Percentiles rank a stretch among this genome's conserved stretches.
phyloP scores from a whole-genome alignment of 2,329 filamentous ascomycete genomes.

The Bertia moriformis region DNA sequence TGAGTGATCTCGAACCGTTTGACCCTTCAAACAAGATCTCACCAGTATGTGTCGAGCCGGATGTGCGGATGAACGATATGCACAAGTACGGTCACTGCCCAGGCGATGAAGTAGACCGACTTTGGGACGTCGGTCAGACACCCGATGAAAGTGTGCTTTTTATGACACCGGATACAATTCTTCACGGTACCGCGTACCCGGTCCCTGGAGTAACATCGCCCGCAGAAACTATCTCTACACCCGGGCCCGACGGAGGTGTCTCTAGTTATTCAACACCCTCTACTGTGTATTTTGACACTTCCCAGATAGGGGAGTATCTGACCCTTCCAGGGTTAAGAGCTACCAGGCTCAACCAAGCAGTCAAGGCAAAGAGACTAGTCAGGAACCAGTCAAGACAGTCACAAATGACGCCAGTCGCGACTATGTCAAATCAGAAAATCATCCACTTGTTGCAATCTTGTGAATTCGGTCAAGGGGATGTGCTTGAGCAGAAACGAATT shows the following conservation, averaged over 20 bases:
- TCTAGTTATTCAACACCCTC: not conserved
- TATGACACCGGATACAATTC: not conserved
- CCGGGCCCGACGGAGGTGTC: not conserved
- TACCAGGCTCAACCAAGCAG: not conserved
- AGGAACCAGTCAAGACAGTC: not conserved
- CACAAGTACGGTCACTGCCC: not conserved
- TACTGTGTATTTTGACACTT: not conserved
- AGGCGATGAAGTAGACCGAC: not conserved
- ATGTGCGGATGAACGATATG: not conserved
- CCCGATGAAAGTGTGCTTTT: too few species aligned
- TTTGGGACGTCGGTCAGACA: not conserved
- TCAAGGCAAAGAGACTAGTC: not conserved
- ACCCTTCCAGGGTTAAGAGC: not conserved
- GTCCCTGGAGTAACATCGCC: too few species aligned
- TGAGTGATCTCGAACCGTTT: not conserved
- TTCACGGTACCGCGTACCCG: too few species aligned
- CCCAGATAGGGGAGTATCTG: not conserved
- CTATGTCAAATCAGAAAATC: too few species aligned
- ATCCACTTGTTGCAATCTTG: not conserved
- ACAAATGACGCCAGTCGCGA: too few species aligned
- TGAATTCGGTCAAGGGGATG: not conserved
- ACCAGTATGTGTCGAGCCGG: not conserved
- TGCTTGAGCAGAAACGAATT: not conserved
- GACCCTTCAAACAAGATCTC: not conserved
- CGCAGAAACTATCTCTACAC: not conserved